phyloP scores from a whole-genome alignment of 352 stramenopile species.

The Globisporangium polare region DNA sequence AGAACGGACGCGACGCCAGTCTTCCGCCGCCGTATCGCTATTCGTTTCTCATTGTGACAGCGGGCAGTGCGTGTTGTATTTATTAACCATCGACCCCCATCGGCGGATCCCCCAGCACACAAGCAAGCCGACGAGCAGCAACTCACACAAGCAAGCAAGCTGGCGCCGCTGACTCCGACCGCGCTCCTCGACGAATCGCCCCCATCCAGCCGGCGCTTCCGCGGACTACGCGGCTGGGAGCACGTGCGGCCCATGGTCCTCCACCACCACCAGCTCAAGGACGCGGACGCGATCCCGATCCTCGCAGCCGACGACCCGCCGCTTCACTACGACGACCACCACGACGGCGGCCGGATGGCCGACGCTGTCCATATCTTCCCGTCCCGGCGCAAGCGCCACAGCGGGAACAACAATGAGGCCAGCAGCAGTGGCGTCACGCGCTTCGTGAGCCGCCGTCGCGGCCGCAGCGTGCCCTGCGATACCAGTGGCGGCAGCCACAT shows the following conservation, averaged over 20 bases:
- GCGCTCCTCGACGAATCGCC: conserved; percentile 1
- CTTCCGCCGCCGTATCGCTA: background rate
- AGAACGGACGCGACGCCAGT: background rate
- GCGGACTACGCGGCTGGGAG: conserved; percentile 5
- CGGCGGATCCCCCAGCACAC: background rate
- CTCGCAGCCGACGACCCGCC: conserved; percentile 24
- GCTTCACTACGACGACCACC: conserved; percentile 8
- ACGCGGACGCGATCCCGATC: conserved; percentile 19
- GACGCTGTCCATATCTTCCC: conserved; percentile 4
- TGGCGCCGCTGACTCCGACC: background rate
- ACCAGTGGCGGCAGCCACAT: background rate
- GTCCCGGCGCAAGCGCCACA: conserved; percentile 14
- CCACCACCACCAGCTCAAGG: background rate
- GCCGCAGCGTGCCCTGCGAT: conserved; percentile 14
- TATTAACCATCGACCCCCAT: background rate
- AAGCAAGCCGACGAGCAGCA: background rate
- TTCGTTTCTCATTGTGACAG: background rate
- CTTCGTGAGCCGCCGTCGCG: conserved; percentile 9
- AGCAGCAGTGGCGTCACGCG: background rate
- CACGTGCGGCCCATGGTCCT: conserved; percentile 13
- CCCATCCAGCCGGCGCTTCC: background rate
- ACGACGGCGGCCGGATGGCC: background rate
- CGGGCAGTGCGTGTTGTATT: background rate
- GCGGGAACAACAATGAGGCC: background rate
- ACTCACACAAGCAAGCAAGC: conserved; percentile 1